Evolutionary conservation across 129 eudicot species (phyloP).

Genomic region (Centrapalus pauciflorus): DNA sequence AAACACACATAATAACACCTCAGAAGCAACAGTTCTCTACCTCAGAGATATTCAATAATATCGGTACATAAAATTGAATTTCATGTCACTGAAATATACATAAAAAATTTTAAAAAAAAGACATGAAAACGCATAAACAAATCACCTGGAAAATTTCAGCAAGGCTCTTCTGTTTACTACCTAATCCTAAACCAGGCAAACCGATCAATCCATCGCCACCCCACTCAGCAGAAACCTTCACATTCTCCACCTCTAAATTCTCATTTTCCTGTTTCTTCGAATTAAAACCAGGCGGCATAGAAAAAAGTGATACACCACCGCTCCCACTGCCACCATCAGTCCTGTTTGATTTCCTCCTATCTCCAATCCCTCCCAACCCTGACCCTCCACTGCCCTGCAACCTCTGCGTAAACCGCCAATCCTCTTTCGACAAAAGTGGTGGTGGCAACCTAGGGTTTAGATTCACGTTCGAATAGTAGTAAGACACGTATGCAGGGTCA

Average conservation of each 20-base stretch:
- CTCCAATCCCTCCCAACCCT: constrained; percentile 87
- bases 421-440: constrained; percentile 77
- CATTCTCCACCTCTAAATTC: constrained; percentile 50
- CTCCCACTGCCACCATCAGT: constrained; percentile 43
- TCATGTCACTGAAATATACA: not conserved
- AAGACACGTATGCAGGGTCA: constrained; percentile 72
- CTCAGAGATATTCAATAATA: not conserved
- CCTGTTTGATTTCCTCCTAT: constrained; percentile 67
- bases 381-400: constrained; percentile 80
- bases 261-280: constrained; percentile 77
- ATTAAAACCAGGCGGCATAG: constrained; percentile 87
- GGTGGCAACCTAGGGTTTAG: constrained; percentile 86
- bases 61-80: not conserved
- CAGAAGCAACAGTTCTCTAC: not conserved
- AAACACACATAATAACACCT: too few relatives aligned
- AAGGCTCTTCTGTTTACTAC: constrained; percentile 90
- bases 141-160: constrained; percentile 92
- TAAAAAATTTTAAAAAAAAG: too few relatives aligned
- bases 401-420: constrained; percentile 77
- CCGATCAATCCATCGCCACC: constrained; percentile 95
- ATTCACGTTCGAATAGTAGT: constrained; percentile 74
- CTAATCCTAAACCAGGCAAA: constrained; percentile 87
- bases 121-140: not conserved
- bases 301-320: constrained; percentile 61
- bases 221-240: constrained; percentile 71